Conservation (phyloP, 2,329 filamentous ascomycete genomes). For the Cryphonectria radicalis region DNA sequence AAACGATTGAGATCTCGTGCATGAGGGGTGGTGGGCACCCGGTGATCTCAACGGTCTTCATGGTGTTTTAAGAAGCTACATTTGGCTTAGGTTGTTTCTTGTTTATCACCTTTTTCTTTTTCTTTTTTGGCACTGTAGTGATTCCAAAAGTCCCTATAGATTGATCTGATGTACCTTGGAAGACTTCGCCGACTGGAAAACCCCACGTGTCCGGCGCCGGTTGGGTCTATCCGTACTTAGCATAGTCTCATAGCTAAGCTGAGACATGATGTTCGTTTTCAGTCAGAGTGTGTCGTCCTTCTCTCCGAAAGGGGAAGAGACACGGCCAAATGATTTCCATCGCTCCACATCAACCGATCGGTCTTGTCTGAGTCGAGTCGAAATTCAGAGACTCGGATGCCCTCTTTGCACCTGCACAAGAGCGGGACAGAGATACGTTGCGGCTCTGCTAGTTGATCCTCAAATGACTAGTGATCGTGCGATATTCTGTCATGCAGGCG, state of each 20-base stretch:
- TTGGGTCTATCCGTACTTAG: constrained; percentile 19
- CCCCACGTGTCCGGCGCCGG: constrained; percentile 28
- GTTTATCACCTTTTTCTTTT: background rate
- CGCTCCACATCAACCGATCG: constrained; percentile 4
- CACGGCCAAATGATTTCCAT: background rate
- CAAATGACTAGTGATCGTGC: constrained; percentile 6
- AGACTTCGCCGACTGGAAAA: constrained; percentile 1
- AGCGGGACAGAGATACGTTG: constrained; percentile 10
- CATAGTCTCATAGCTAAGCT: constrained; percentile 23
- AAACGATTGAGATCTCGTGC: background rate
- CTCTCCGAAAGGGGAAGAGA: constrained; percentile 6
- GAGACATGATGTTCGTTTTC: constrained; percentile 25
- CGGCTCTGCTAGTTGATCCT: constrained; percentile 14
- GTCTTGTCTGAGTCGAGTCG: background rate
- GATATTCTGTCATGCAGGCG: constrained; percentile 2
- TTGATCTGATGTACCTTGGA: background rate
- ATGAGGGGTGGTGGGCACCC: background rate
- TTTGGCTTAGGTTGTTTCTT: background rate
- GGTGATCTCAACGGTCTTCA: background rate
- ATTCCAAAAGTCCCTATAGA: background rate
- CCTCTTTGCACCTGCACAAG: background rate
- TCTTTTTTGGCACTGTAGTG: background rate
- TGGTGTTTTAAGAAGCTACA: background rate
- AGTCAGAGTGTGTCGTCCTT: background rate
- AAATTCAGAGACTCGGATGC: background rate